These are phyloP conservation scores for Beauveria scarabaeidicola DNA, from an alignment of 2,329 filamentous ascomycete species.

Conservation along the genomic window DNA sequence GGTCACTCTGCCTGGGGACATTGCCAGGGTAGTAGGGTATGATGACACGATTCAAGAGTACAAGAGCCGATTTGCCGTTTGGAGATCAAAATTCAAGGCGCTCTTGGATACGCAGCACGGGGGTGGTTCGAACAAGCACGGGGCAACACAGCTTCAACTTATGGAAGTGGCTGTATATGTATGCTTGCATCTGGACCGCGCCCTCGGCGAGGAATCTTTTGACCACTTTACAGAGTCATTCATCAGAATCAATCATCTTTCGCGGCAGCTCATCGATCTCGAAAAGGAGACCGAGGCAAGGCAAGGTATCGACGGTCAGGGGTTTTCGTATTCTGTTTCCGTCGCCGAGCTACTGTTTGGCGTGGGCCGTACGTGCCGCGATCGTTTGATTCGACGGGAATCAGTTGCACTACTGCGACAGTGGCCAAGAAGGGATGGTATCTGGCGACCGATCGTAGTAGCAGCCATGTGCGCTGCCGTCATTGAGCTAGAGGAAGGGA, in stretches of 20 bases:
- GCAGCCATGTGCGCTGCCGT: conserved; percentile 6
- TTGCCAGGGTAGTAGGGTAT: background rate
- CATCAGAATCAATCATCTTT: background rate
- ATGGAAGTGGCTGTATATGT: conserved; percentile 3
- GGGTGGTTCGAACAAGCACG: background rate
- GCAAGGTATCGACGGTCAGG: conserved; percentile 5
- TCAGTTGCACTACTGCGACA: background rate
- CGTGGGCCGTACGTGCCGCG: conserved; percentile 1
- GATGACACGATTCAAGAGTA: background rate
- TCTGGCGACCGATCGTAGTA: conserved; percentile 1
- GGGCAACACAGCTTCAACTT: background rate
- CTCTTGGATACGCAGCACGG: background rate
- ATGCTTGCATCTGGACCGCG: background rate
- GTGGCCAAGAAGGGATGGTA: conserved; percentile 4
- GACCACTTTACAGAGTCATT: background rate
- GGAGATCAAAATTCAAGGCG: background rate
- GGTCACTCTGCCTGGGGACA: conserved; percentile 3
- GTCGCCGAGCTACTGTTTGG: conserved; percentile 3
- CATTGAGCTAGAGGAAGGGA: background rate
- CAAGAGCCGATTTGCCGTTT: background rate
- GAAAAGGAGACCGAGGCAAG: background rate
- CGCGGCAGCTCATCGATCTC: conserved; percentile 1
- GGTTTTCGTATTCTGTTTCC: conserved; percentile 4
- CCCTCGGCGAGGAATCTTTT: background rate
- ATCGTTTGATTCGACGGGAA: background rate